Conservation (phyloP, 2,329 filamentous ascomycete species). For the Fusarium anguioides region DNA sequence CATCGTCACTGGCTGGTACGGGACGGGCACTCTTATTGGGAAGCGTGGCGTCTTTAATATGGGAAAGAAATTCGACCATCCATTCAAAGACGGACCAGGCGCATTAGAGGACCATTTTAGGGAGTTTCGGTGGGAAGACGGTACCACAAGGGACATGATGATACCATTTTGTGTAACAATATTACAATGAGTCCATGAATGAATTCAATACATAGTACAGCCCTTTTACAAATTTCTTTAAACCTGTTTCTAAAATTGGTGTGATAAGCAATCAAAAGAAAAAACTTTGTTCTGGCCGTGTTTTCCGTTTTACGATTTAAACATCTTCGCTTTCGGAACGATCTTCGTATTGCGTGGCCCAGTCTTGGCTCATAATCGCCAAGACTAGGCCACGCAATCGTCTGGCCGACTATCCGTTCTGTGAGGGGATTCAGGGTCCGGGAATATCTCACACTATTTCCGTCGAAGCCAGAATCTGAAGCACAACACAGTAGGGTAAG, state of each 20-base stretch:
- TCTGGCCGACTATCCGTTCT: slow-evolving; percentile 25
- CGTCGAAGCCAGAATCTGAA: background rate
- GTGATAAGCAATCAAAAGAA: background rate
- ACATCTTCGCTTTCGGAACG: slow-evolving; percentile 1
- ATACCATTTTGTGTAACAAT: slow-evolving; percentile 32
- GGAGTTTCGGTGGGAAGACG: slow-evolving; percentile 20
- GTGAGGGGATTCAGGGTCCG: background rate
- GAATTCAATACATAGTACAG: slow-evolving; percentile 13
- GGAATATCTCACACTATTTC: background rate
- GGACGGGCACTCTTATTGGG: slow-evolving; percentile 34
- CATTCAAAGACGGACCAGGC: background rate
- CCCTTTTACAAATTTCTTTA: background rate
- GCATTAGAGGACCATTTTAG: slow-evolving; percentile 9
- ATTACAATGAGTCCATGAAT: slow-evolving; percentile 42
- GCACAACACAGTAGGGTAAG: slow-evolving; percentile 4
- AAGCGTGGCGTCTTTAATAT: slow-evolving; percentile 37
- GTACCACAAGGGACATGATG: slow-evolving; percentile 32
- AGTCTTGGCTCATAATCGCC: slow-evolving; percentile 30
- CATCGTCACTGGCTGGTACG: slow-evolving; percentile 46
- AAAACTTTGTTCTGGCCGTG: background rate
- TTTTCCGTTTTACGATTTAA: background rate
- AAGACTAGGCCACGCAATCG: slow-evolving; percentile 22
- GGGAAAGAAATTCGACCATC: slow-evolving; percentile 18
- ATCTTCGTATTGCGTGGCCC: slow-evolving; percentile 13
- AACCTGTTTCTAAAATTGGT: slow-evolving; percentile 16